phyloP scores from a whole-genome alignment of 2,329 filamentous ascomycete genomes.

The Corinectria fuckeliana region DNA sequence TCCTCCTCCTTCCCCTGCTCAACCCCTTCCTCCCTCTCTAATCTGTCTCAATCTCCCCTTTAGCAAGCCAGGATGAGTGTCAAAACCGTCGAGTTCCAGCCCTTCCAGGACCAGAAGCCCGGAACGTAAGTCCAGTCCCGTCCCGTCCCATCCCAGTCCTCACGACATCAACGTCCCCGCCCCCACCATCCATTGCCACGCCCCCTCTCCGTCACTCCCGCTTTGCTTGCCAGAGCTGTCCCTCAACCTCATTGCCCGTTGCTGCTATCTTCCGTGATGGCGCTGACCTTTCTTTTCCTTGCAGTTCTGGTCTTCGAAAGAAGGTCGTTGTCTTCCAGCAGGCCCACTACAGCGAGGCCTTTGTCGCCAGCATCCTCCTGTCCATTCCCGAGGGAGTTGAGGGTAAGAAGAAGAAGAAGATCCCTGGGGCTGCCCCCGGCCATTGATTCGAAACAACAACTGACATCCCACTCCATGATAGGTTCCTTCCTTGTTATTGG shows the following conservation, averaged over 20 bases:
- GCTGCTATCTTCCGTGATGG: not conserved
- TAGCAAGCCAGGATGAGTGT: conserved; percentile 63
- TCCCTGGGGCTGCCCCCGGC: not conserved
- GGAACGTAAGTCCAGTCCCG: conserved; percentile 83
- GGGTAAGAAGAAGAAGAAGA: conserved; percentile 52
- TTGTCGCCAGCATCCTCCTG: conserved; percentile 90
- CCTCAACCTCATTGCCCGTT: not conserved
- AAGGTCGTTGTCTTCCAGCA: conserved; percentile 99
- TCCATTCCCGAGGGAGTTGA: conserved; percentile 95
- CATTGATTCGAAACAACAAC: conserved; percentile 9
- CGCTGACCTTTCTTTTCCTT: not conserved
- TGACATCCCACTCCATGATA: conserved; percentile 38
- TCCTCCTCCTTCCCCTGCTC: not conserved
- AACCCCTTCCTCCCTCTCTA: not conserved
- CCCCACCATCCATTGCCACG: conserved; percentile 10
- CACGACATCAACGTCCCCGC: conserved; percentile 2
- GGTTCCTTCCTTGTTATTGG: conserved; percentile 91
- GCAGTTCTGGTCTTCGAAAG: conserved; percentile 95
- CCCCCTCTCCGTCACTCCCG: conserved; percentile 23
- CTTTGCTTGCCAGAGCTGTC: conserved; percentile 1
- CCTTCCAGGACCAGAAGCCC: conserved; percentile 96
- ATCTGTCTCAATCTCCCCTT: conserved; percentile 11
- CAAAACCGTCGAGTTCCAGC: conserved; percentile 80
- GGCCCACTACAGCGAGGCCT: conserved; percentile 93
- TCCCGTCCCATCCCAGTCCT: too few species aligned